A percentile compares a stretch with the other conserved stretches of the same genome.
These are phyloP conservation scores for Anacardium occidentale DNA, from an alignment of 345 rosid genomes.

Conservation along the genomic window DNA sequence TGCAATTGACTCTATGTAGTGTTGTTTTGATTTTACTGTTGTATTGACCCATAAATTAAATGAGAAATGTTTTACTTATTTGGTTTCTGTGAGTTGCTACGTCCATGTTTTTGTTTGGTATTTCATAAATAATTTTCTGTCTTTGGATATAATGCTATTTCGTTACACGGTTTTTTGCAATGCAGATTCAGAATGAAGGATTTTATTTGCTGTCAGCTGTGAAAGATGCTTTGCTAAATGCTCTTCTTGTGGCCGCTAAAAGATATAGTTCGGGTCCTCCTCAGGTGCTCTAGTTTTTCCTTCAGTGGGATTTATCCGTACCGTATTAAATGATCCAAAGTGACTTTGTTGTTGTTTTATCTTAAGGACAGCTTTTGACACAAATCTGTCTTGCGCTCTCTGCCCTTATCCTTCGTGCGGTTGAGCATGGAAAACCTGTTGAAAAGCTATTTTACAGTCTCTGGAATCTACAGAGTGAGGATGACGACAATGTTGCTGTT, in stretches of 20 bases:
- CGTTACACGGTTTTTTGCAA: slow-evolving; percentile 1
- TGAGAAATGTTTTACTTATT: slow-evolving; percentile 7
- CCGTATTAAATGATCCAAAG: neutral
- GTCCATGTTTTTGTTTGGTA: neutral
- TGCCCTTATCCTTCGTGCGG: slow-evolving; percentile 70
- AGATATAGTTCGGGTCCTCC: slow-evolving; percentile 86
- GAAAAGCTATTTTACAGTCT: slow-evolving; percentile 82
- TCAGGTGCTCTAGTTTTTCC: slow-evolving; percentile 53
- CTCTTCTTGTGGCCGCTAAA: slow-evolving; percentile 81
- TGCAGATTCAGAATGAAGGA: slow-evolving; percentile 91
- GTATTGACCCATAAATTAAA: neutral
- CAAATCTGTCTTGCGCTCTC: slow-evolving; percentile 95
- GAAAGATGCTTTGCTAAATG: slow-evolving; percentile 78
- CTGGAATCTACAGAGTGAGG: slow-evolving; percentile 69
- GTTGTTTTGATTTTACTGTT: slow-evolving; percentile 5
- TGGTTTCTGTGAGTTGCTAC: neutral
- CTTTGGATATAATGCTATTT: neutral
- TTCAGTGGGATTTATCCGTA: neutral
- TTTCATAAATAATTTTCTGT: neutral
- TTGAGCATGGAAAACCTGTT: slow-evolving; percentile 76
- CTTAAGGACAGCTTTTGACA: slow-evolving; percentile 70
- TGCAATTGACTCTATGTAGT: neutral
- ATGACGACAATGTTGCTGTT: slow-evolving; percentile 77
- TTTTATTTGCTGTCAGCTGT: slow-evolving; percentile 58
- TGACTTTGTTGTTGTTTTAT: slow-evolving; percentile 14